Evolutionary conservation across 345 rosid genomes (phyloP), one percentile per base, ranked within the genome.

Genomic region (Citrus inodora): DNA sequence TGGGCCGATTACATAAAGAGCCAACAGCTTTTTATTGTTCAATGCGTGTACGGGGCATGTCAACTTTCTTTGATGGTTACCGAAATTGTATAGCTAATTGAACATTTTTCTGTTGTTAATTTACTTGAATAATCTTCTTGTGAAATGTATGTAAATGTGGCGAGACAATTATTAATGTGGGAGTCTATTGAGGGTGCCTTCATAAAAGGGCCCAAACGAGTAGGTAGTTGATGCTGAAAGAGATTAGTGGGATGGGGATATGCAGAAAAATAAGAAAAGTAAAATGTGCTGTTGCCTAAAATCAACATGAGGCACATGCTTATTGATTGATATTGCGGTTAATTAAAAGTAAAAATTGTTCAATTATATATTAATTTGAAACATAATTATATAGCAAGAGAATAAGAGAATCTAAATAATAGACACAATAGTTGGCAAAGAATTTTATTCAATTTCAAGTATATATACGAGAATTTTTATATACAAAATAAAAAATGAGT

Each of bases 1-100:
- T 85, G 92, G 89, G 87, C 61, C 55, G 80, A 81, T 83, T 76
- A 73, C 83, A 86, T 83, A 87, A 86, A 83, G 83, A 74, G 73
- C 66, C 67, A 63, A 72, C 62, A 42, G 4, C 78, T 66, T 76
- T 80, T 74, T 16, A 59, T 77, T 86, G 67, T 81, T 83, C 81
- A 81, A 63, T 80, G 8, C 32, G 7, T 65, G 56, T 19, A 32
- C 33, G 73, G 58, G 63, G 76, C 74, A 71, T 30, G 78, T 38
- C 71, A 72, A 68, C 74, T 74, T 78, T 68, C 30, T 51, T 8
- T 24, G 56, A 33, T 70, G 28, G 25, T n/a, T 59, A n/a, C 40
- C 9, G 58, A 46, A 67, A 42, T 71, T 72, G 53, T 28, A 55
- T 33, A 38, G 56, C 55, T 67, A 73, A 32, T 40, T 79, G 76